Base-by-base conservation (phyloP, 352 stramenopile genomes). In the Phytopythium sindhum region DNA sequence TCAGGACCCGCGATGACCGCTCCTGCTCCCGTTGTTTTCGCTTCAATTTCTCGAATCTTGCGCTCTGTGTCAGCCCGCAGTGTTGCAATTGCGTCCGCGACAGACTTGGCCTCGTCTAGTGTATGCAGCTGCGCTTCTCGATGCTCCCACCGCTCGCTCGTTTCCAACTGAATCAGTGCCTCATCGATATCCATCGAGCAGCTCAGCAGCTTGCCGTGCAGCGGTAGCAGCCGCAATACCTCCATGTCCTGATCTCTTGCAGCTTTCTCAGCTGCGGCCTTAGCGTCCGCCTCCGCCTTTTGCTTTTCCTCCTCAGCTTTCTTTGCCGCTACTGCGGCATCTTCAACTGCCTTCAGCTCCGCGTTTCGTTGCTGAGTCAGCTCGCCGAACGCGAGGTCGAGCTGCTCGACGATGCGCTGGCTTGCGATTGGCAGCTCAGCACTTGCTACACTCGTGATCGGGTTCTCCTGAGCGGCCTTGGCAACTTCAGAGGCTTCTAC, bases 121-220 rank as follows among this genome's bases (percentile, higher is more conserved):
- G 37, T 21, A 5, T 26, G 6, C 6, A 19, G 41, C 9, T 39
- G 24, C 26, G 28, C 15, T 45, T 54, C 39, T 47, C 17, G 4
- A 4, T 54, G 28, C 37, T 51, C 24, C 17, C 31, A 48, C 7
- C 39, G 47, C 19, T 51, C n/a, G 21, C 24, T 75, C 64, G 10
- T 33, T 23, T 87, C 80, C 8, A 89, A 55, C 19, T 81, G 73
- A 5, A 59, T 11, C 10, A 89, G 55, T 4, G 76, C 72, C 7
- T 77, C 68, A 4, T 89, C 66, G 51, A 89, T 73, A 33, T 89
- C 80, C 5, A 54, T 19, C 7, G 74, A 77, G 9, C 69, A 72
- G 19, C 69, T 73, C 11, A 87, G 57, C 10, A 89, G 61, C 41
- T 74, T 81, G 0, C 80, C 77, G 29, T 69, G 58, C 63, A 87